Base-by-base conservation (phyloP, 139 green algal species). In the Chlorella sp. region DNA sequence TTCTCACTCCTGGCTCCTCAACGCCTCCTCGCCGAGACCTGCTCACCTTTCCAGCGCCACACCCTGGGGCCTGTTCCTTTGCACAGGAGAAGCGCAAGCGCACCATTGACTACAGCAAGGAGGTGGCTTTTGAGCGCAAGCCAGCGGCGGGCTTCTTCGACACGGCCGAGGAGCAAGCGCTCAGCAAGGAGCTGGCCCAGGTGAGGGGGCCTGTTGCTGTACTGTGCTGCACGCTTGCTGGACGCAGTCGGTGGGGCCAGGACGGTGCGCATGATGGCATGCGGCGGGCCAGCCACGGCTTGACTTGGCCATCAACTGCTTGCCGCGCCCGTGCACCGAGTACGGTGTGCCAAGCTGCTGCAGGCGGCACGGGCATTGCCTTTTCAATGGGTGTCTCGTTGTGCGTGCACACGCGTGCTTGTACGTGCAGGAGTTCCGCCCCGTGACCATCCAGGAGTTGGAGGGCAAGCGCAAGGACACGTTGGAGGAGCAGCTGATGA, bases 41-140 rank as follows among this genome's bases (percentile, higher is more conserved):
- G n/a, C n/a, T n/a, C n/a, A n/a, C n/a, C n/a, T n/a, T n/a, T n/a
- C n/a, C n/a, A n/a, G n/a, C n/a, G n/a, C n/a, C n/a, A n/a, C n/a
- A n/a, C n/a, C n/a, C n/a, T n/a, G n/a, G n/a, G n/a, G n/a, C n/a
- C n/a, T n/a, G n/a, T n/a, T n/a, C n/a, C n/a, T n/a, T n/a, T n/a
- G n/a, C 55, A 64, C 31, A 63, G 29, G n/a, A 64, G 29, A 69
- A 63, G 29, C 59, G 73, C 20, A 69, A 64, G 24, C 31, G 81
- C 0, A 90, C 84, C 26, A 86, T 97, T 23, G 85, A 97, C 77
- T 96, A 95, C 83, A 91, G 86, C 62, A 76, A 80, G n/a, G 90
- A 97, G 82, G 90, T 97, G 49, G 80, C 94, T 20, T 99, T 99
- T 85, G 93, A 99, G 88, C 83, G 88, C 32, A 90, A 90, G 79